Evolutionary conservation across 805 yeast species (phyloP), one percentile per base, ranked within the genome.

Genomic region (Ogataea philodendri): DNA sequence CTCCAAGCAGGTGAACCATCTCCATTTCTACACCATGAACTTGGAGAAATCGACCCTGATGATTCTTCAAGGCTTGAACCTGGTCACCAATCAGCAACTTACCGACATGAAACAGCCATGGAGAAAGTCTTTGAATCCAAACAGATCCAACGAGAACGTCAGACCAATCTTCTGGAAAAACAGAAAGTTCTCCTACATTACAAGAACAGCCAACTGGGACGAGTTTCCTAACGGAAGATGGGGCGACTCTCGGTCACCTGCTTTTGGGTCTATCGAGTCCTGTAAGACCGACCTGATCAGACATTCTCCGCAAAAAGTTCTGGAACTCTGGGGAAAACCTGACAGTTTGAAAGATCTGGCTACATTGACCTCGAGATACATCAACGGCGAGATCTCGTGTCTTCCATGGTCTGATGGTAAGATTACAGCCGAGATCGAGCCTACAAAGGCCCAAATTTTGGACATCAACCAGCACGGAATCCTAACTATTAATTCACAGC

Each of bases 171-270:
- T 90, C 62, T 90, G 97, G 97, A 84, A 86, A 58, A 84, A 87
- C 60, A 78, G 97, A 67, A 89, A 89, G 53, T 84, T 83, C 60
- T 80, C 95, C 10, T 90, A 90, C 59, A 78, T 87, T 43, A 75
- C 87, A 30, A 74, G 97, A 60, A 90, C 97, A 7, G 78, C 93
- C 16, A 81, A 83, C 39, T 93, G 98, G 88, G 98, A 93, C 64
- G 98, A 93, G 61, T 93, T 90, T 56, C 98, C 98, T 33, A 93
- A 90, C 61, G 98, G 98, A 42, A 74, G 98, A 66, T 93, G 96
- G 89, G 98, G 98, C 53, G 97, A 93, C 59, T 85, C 97, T 3
- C 72, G 95, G 41, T 93, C 97, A 26, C 98, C 98, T 4, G 97
- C 97, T 2, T 89, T 84, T 63, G 96, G 95, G 52, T 94, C 85